Percentiles rank a stretch among this genome's conserved stretches.
Evolutionary conservation across 805 yeast genomes (phyloP).

Genomic region (Isabelozyma gotoi): DNA sequence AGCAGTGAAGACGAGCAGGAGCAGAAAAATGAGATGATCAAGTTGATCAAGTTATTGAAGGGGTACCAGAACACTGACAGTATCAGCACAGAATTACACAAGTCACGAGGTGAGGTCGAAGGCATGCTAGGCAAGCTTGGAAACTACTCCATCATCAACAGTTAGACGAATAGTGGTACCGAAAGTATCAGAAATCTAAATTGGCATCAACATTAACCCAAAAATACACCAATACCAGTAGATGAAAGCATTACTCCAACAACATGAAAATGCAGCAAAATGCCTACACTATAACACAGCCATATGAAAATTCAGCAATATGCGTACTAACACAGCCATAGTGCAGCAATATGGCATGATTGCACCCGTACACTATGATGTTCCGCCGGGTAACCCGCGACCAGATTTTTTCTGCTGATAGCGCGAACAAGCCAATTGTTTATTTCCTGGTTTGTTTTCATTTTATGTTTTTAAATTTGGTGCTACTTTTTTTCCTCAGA

Average conservation of each 20-base stretch:
- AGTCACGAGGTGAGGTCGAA: constrained; percentile 57
- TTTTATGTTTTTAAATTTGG: constrained; percentile 3
- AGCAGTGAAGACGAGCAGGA: constrained; percentile 12
- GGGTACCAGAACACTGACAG: constrained; percentile 59
- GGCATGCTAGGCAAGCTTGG: constrained; percentile 39
- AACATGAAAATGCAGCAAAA: no score
- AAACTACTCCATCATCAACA: constrained; percentile 31
- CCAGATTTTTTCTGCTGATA: background rate
- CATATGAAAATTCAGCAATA: no score
- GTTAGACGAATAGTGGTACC: no score
- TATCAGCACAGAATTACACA: constrained; percentile 68
- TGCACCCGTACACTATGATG: background rate
- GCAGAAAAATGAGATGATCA: constrained; percentile 27
- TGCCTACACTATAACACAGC: no score
- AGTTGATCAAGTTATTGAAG: constrained; percentile 45
- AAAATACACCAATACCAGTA: no score
- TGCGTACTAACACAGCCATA: no score
- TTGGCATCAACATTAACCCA: background rate
- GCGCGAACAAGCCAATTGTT: constrained; percentile 1
- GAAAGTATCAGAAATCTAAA: no score
- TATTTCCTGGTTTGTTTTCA: constrained; percentile 4
- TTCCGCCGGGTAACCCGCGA: background rate
- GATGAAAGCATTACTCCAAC: no score
- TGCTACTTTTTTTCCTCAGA: background rate
- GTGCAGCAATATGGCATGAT: no score